A percentile compares a stretch with the other conserved stretches of the same genome.
These are phyloP conservation scores for Taiwanofungus camphoratus DNA, from an alignment of 1,284 basidiomycete genomes.

Conservation along the genomic window DNA sequence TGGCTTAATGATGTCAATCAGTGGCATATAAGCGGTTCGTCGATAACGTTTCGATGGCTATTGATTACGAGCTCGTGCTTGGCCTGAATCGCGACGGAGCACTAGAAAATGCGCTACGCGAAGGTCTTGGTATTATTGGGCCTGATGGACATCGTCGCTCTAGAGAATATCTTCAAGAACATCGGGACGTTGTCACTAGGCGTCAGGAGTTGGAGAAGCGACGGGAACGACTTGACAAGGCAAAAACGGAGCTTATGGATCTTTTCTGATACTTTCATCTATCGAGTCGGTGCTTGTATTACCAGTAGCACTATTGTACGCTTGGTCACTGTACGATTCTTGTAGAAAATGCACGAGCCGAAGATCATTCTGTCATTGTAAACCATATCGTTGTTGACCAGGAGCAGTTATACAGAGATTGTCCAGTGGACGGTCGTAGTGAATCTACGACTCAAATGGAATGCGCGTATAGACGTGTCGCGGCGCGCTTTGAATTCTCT, in stretches of 20 bases:
- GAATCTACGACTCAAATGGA: too few species aligned
- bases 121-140: constrained; percentile 40
- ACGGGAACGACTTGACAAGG: constrained; percentile 45
- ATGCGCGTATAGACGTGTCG: too few species aligned
- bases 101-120: constrained; percentile 39
- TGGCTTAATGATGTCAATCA: constrained; percentile 18
- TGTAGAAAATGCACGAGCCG: too few species aligned
- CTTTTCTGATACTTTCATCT: too few species aligned
- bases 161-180: constrained; percentile 51
- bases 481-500: too few species aligned
- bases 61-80: constrained; percentile 56
- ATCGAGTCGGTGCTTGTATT: too few species aligned
- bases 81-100: constrained; percentile 29
- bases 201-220: constrained; percentile 49
- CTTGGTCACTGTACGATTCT: too few species aligned
- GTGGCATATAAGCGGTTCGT: constrained; percentile 65
- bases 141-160: constrained; percentile 44
- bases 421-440: too few species aligned
- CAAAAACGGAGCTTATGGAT: constrained; percentile 23
- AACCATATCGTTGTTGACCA: too few species aligned
- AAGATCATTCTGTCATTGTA: too few species aligned
- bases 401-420: too few species aligned
- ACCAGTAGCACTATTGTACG: too few species aligned
- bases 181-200: constrained; percentile 35
- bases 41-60: constrained; percentile 56